Percentiles rank a stretch among this genome's conserved stretches.
Conservation (phyloP, 768 basidiomycete species). For the Cyclocybe cylindracea region DNA sequence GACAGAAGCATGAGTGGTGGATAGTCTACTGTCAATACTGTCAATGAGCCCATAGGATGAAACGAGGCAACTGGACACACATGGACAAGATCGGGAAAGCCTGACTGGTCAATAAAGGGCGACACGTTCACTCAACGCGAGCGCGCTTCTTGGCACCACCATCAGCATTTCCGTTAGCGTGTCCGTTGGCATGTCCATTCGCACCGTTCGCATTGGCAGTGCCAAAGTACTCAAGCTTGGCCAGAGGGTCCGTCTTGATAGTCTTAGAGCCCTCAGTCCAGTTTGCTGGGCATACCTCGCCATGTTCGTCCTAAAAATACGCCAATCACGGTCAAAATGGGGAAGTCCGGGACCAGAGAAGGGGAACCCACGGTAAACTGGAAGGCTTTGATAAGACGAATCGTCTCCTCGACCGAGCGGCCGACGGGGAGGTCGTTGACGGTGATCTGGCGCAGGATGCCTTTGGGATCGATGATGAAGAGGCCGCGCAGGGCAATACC, state of each 20-base stretch:
- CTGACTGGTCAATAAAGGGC: no score
- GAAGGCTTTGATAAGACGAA: slow-evolving; percentile 92
- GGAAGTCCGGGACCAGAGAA: not conserved
- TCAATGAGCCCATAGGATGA: no score
- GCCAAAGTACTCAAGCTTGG: slow-evolving; percentile 74
- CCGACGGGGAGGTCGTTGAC: slow-evolving; percentile 94
- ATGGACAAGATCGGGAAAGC: no score
- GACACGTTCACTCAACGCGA: slow-evolving; percentile 45
- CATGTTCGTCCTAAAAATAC: slow-evolving; percentile 68
- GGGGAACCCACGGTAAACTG: slow-evolving; percentile 70
- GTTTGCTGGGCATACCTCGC: slow-evolving; percentile 92
- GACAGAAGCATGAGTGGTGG: no score
- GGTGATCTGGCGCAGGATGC: slow-evolving; percentile 71
- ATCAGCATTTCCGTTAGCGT: slow-evolving; percentile 22
- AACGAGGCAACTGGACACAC: no score
- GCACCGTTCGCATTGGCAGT: slow-evolving; percentile 36
- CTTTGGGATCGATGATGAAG: slow-evolving; percentile 87
- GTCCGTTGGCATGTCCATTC: slow-evolving; percentile 35
- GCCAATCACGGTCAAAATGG: not conserved
- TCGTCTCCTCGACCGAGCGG: slow-evolving; percentile 92
- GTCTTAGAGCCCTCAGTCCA: slow-evolving; percentile 84
- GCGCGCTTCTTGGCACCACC: slow-evolving; percentile 54
- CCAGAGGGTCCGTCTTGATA: slow-evolving; percentile 78
- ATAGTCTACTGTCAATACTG: no score
- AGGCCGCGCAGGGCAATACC: slow-evolving; percentile 87